Evolutionary conservation across 2,329 filamentous ascomycete genomes (phyloP), one percentile per base, ranked within the genome.

Genomic region (Beauveria caledonica): DNA sequence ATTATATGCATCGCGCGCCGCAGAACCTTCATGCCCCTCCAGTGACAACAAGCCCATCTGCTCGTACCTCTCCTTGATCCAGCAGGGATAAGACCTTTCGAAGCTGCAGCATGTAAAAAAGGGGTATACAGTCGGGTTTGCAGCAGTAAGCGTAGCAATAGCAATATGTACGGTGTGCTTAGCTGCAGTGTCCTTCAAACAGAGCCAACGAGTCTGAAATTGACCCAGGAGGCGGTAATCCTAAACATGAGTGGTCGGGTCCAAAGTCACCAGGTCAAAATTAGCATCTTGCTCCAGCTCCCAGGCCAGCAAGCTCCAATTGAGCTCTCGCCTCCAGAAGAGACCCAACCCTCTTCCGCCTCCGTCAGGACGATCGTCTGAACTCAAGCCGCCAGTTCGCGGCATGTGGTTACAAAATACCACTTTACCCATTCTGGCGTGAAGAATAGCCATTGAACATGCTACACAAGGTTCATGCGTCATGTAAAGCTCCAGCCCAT

Each of bases 381-480:
- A 87, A 68, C 87, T 88, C 76, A 97, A 79, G 48, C 90, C 92
- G 54, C 93, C 93, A 13, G 89, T 95, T 64, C 84, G 77, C 51
- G 83, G 82, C 88, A 96, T 94, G 60, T 89, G 84, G 63, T 86
- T 81, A 64, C 84, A 85, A 74, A 96, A 96, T 44, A 96, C 82
- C 56, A 92, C 89, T 58, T 88, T 86, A 49, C 90, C 87, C 80
- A 99, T 96, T 55, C 94, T 85, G 9, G 93, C 97, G 71, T 97
- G 92, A 23, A 97, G 80, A 66, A 97, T 88, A 1, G 90, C 94
- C 94, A 97, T 97, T 40, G 89, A 91, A 75, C 94, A 99, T 84
- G 96, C 95, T 62, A 96, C 84, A 71, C 94, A 99, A 5, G 94
- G 94, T 75, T 99, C 94, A 70, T 97, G 92, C 2, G 92, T 96